Evolutionary conservation across 2,329 filamentous ascomycete species (phyloP).

Genomic region (Xylariaceae sp.): DNA sequence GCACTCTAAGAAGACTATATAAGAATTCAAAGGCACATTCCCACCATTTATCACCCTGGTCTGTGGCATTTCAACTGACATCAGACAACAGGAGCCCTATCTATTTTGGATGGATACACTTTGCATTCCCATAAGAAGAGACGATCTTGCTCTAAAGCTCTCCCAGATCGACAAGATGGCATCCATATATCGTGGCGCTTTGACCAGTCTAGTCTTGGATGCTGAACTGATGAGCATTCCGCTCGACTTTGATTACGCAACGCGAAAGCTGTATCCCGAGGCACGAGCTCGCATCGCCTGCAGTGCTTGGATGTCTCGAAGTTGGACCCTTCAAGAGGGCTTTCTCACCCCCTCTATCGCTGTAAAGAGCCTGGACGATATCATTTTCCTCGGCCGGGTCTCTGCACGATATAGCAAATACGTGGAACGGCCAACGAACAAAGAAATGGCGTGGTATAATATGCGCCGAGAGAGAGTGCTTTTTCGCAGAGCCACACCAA

Average conservation of each 20-base stretch:
- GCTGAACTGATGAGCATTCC: not conserved
- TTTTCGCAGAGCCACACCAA: no score
- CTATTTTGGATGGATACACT: constrained; percentile 5
- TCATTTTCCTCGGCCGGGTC: not conserved
- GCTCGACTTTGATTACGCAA: not conserved
- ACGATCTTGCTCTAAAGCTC: not conserved
- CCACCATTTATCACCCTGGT: not conserved
- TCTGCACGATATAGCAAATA: no score
- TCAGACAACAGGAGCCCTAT: not conserved
- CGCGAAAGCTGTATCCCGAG: not conserved
- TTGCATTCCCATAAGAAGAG: not conserved
- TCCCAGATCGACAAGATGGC: constrained; percentile 1
- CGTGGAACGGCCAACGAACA: no score
- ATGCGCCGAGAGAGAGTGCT: no score
- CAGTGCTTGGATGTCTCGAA: constrained; percentile 2
- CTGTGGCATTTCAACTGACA: not conserved
- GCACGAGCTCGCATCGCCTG: not conserved
- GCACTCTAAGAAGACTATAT: not conserved
- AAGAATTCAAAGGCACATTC: not conserved
- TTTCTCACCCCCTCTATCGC: constrained; percentile 24
- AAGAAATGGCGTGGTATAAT: no score
- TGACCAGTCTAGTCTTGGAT: constrained; percentile 1
- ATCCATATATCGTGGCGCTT: constrained; percentile 3
- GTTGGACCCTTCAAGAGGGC: constrained; percentile 37
- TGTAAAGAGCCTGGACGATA: not conserved